phyloP scores from a whole-genome alignment of 768 basidiomycete genomes.

The Mycena sanguinolenta region DNA sequence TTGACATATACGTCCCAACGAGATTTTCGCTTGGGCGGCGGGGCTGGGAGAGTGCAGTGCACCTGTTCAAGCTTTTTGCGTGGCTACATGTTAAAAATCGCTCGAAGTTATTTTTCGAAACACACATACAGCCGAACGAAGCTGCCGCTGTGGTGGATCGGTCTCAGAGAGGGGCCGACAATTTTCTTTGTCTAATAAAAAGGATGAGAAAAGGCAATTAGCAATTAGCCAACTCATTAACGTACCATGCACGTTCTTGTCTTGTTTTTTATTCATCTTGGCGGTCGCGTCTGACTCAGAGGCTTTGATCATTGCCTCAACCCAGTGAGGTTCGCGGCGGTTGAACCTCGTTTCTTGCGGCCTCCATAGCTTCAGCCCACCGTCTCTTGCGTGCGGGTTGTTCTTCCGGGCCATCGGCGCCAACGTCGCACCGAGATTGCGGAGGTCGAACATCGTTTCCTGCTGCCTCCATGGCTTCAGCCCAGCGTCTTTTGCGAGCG shows the following conservation, averaged over 20 bases:
- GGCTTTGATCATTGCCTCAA: constrained; percentile 16
- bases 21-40: background rate
- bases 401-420: too few relatives aligned
- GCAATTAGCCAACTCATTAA: background rate
- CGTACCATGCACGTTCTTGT: background rate
- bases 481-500: constrained; percentile 19
- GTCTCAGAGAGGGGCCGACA: background rate
- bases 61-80: background rate
- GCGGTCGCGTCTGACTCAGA: background rate
- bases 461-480: constrained; percentile 28
- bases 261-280: background rate
- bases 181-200: constrained; percentile 22
- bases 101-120: too few relatives aligned
- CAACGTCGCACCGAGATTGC: too few relatives aligned
- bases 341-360: too few relatives aligned
- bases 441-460: constrained; percentile 2
- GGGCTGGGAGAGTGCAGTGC: background rate
- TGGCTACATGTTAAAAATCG: background rate
- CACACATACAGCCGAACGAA: too few relatives aligned
- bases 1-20: background rate
- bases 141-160: background rate
- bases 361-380: too few relatives aligned
- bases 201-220: constrained; percentile 7
- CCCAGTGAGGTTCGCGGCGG: too few relatives aligned
- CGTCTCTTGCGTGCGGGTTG: too few relatives aligned